Evolutionary conservation across 257 asterid genomes (phyloP).

Genomic region (Capsicum pubescens): DNA sequence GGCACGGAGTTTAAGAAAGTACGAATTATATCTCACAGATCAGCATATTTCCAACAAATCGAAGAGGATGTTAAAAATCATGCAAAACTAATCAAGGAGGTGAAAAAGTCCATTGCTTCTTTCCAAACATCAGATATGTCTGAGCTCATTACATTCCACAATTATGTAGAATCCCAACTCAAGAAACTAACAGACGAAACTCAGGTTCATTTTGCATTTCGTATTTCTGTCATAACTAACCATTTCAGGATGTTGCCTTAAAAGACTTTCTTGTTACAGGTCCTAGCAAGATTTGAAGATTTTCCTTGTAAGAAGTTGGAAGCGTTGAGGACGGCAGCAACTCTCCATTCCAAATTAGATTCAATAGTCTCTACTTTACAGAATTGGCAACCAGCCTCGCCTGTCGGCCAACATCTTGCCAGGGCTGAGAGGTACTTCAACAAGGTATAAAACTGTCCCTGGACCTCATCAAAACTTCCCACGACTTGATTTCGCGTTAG

Average conservation of each 20-base stretch:
- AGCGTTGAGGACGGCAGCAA: conserved; percentile 81
- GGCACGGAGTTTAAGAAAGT: not conserved
- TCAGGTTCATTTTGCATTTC: conserved; percentile 29
- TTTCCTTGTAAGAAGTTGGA: conserved; percentile 82
- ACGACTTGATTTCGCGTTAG: not conserved
- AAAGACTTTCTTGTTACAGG: conserved; percentile 45
- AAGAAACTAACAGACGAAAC: conserved; percentile 45
- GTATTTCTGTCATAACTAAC: not conserved
- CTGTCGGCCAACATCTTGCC: conserved; percentile 62
- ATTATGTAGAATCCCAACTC: conserved; percentile 36
- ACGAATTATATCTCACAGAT: conserved; percentile 51
- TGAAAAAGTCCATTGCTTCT: conserved; percentile 34
- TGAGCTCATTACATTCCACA: conserved; percentile 40
- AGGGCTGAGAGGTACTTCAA: conserved; percentile 71
- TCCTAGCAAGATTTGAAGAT: conserved; percentile 82
- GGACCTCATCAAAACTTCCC: conserved; percentile 19
- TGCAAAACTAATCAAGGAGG: conserved; percentile 35
- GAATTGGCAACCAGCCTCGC: conserved; percentile 61
- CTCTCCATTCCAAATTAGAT: conserved; percentile 65
- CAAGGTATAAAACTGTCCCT: conserved; percentile 52
- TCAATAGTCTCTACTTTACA: conserved; percentile 50
- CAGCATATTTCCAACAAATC: conserved; percentile 83
- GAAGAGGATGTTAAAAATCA: conserved; percentile 50
- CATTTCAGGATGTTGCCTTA: not conserved
- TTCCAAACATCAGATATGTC: conserved; percentile 43